A percentile compares a stretch with the other conserved stretches of the same genome.
Evolutionary conservation across 2,329 filamentous ascomycete species (phyloP).

Genomic region (Diaporthe sp.): DNA sequence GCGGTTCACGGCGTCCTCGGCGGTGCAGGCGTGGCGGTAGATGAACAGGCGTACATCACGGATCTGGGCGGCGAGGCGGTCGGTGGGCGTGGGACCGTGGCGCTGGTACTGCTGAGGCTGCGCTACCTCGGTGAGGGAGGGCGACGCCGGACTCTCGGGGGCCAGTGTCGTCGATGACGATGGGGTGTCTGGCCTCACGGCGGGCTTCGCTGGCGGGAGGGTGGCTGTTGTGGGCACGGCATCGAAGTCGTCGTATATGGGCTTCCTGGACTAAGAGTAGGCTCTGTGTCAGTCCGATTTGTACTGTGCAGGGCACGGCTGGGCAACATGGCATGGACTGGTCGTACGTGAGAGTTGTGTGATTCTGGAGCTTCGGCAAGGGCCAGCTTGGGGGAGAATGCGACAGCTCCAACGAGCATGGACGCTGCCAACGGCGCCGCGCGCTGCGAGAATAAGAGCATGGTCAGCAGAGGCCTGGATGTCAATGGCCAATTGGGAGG

Average conservation of each 20-base stretch:
- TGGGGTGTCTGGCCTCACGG: constrained; percentile 46
- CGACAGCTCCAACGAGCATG: constrained; percentile 62
- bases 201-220: constrained; percentile 36
- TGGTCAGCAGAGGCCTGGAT: constrained; percentile 33
- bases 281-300: constrained; percentile 37
- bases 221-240: constrained; percentile 43
- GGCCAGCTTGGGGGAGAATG: constrained; percentile 60
- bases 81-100: constrained; percentile 81
- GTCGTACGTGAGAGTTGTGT: constrained; percentile 31
- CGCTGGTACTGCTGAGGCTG: constrained; percentile 21
- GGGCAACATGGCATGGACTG: not conserved
- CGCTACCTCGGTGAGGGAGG: constrained; percentile 43
- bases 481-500: constrained; percentile 38
- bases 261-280: constrained; percentile 65
- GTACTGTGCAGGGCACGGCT: not conserved
- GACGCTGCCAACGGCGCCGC: constrained; percentile 67
- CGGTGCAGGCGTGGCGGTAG: constrained; percentile 78
- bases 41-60: constrained; percentile 83
- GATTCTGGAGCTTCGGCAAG: constrained; percentile 63
- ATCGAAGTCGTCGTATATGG: constrained; percentile 84
- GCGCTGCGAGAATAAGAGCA: constrained; percentile 57
- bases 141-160: constrained; percentile 47
- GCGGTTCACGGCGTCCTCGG: constrained; percentile 87
- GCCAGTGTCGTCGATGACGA: constrained; percentile 46
- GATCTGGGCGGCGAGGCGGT: constrained; percentile 87